Conservation (phyloP, 2,329 filamentous ascomycete species). For the Aspergillus sp. region DNA sequence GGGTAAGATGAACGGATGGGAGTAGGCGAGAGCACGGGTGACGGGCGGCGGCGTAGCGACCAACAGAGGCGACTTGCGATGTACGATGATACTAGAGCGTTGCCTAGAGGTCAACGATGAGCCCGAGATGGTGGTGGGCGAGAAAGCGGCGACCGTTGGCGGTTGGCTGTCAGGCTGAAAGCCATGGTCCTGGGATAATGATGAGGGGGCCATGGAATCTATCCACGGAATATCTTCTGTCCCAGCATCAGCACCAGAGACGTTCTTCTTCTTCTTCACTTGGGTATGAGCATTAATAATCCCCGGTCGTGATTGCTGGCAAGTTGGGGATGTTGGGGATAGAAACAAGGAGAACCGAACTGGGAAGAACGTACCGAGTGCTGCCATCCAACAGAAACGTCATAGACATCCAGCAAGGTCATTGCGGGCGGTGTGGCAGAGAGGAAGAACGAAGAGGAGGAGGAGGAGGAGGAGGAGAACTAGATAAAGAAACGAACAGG, state of each 20-base stretch:
- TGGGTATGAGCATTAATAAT: neutral
- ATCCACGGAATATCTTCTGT: constrained; percentile 49
- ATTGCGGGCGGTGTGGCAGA: constrained; percentile 22
- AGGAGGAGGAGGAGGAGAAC: neutral
- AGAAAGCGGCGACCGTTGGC: constrained; percentile 85
- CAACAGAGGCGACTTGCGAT: constrained; percentile 91
- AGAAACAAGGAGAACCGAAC: neutral
- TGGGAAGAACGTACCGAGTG: constrained; percentile 39
- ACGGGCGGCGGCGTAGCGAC: constrained; percentile 92
- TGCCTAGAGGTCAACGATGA: constrained; percentile 66
- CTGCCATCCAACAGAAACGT: constrained; percentile 45
- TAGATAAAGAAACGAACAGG: neutral
- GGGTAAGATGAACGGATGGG: constrained; percentile 86
- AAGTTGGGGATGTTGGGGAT: too few species aligned
- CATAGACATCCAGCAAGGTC: constrained; percentile 26
- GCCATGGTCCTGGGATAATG: constrained; percentile 34
- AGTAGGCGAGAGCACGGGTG: constrained; percentile 89
- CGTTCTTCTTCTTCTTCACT: neutral
- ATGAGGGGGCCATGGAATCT: constrained; percentile 48
- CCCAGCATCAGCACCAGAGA: constrained; percentile 18
- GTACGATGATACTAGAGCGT: constrained; percentile 86
- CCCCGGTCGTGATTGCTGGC: too few species aligned
- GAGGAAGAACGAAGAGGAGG: constrained; percentile 2
- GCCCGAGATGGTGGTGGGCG: constrained; percentile 71
- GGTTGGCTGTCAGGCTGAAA: constrained; percentile 40